These are phyloP conservation scores for Torulaspora globosa DNA, from an alignment of 1,139 yeast genomes.

Conservation along the genomic window DNA sequence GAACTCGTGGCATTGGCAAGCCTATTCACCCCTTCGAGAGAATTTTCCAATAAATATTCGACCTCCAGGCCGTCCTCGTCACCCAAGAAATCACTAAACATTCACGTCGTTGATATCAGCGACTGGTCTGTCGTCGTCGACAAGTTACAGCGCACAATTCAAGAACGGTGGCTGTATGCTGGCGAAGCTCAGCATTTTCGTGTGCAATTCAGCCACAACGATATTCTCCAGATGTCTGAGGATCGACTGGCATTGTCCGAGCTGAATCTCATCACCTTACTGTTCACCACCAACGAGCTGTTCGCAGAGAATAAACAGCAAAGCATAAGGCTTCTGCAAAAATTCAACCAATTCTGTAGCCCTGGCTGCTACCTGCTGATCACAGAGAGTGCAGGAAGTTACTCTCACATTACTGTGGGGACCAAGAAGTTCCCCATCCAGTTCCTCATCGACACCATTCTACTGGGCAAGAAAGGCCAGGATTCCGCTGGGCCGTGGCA, in stretches of 20 bases:
- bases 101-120: conserved; percentile 69
- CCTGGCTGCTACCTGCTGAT: conserved; percentile 59
- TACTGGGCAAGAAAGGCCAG: conserved; percentile 53
- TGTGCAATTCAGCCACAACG: conserved; percentile 49
- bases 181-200: conserved; percentile 37
- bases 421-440: conserved; percentile 76
- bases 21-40: conserved; percentile 50
- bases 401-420: conserved; percentile 75
- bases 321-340: conserved; percentile 58
- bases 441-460: conserved; percentile 67
- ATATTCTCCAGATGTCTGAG: conserved; percentile 42
- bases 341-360: conserved; percentile 45
- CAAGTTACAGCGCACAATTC: conserved; percentile 44
- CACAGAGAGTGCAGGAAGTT: conserved; percentile 87
- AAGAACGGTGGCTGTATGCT: conserved; percentile 49
- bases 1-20: conserved; percentile 71
- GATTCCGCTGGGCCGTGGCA: conserved; percentile 57
- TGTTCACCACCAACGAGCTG: conserved; percentile 84
- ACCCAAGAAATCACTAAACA: conserved; percentile 39
- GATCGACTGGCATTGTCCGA: conserved; percentile 28
- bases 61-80: conserved; percentile 26
- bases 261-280: conserved; percentile 54
- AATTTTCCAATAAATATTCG: conserved; percentile 31
- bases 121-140: conserved; percentile 61
- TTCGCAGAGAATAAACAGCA: conserved; percentile 64